These are phyloP conservation scores for Ammopiptanthus mongolicus DNA, from an alignment of 306 rosid genomes.

Conservation along the genomic window DNA sequence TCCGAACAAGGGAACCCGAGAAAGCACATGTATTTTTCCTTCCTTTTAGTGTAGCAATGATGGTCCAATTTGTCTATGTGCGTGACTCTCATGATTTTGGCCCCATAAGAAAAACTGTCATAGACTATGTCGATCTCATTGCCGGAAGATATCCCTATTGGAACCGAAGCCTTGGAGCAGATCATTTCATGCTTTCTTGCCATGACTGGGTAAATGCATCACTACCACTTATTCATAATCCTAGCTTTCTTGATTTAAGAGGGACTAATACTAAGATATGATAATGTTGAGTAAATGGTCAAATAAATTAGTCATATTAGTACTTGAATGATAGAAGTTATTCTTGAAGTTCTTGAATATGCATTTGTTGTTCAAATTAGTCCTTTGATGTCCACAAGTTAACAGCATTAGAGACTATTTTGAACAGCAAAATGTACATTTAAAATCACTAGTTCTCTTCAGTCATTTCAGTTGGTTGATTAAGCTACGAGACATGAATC, in stretches of 20 bases:
- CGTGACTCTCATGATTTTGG: conserved; percentile 63
- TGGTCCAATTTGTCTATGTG: conserved; percentile 70
- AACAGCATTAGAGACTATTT: no score
- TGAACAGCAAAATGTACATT: no score
- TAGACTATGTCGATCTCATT: conserved; percentile 57
- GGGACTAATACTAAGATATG: neutral
- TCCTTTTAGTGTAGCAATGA: conserved; percentile 77
- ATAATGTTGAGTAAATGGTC: neutral
- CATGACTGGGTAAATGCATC: conserved; percentile 79
- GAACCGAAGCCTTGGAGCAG: conserved; percentile 91
- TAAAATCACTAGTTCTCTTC: no score
- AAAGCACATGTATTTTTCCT: conserved; percentile 81
- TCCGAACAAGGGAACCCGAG: conserved; percentile 62
- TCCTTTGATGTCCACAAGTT: no score
- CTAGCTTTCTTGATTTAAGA: neutral
- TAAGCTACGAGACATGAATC: no score
- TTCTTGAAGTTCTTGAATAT: no score
- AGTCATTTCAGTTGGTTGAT: no score
- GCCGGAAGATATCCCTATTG: conserved; percentile 59
- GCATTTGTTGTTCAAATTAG: neutral
- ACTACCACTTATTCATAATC: neutral
- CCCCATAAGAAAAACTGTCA: conserved; percentile 58
- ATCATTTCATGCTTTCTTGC: conserved; percentile 89
- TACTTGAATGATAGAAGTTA: neutral
- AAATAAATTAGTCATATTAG: neutral